A percentile compares a stretch with the other conserved stretches of the same genome.
Evolutionary conservation across 352 stramenopile species (phyloP).

Genomic region (Phytopythium kandeliae): DNA sequence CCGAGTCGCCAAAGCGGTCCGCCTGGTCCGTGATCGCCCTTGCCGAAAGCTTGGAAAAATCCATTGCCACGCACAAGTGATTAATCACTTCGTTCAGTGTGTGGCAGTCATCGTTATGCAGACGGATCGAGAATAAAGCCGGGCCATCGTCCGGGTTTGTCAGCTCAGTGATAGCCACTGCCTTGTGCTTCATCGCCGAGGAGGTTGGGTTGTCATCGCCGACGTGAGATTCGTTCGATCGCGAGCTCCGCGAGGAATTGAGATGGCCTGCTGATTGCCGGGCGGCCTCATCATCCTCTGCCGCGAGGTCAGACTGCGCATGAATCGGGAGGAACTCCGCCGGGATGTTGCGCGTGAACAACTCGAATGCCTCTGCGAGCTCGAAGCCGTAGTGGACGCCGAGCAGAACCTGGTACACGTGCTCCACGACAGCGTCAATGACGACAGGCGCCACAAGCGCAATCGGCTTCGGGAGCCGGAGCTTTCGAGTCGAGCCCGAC

Average conservation of each 20-base stretch:
- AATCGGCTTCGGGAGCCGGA: constrained; percentile 65
- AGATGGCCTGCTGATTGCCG: background rate
- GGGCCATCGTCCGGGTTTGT: constrained; percentile 4
- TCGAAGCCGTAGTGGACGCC: constrained; percentile 65
- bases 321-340: constrained; percentile 36
- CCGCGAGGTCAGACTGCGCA: constrained; percentile 26
- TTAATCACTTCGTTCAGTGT: constrained; percentile 72
- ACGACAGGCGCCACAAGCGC: constrained; percentile 41
- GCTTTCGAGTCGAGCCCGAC: constrained; percentile 24
- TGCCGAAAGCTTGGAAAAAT: constrained; percentile 45
- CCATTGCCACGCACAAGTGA: constrained; percentile 45
- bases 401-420: constrained; percentile 67
- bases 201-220: background rate
- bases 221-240: background rate
- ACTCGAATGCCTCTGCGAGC: constrained; percentile 59
- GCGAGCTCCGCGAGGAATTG: background rate
- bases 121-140: constrained; percentile 46
- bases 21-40: constrained; percentile 46
- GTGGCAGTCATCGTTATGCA: constrained; percentile 85
- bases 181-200: background rate
- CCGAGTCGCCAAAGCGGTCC: constrained; percentile 51
- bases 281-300: constrained; percentile 6
- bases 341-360: constrained; percentile 58
- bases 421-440: constrained; percentile 72
- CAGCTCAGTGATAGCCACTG: background rate